Evolutionary conservation across 768 basidiomycete genomes (phyloP).

Genomic region (Rossbeevera mucosa): DNA sequence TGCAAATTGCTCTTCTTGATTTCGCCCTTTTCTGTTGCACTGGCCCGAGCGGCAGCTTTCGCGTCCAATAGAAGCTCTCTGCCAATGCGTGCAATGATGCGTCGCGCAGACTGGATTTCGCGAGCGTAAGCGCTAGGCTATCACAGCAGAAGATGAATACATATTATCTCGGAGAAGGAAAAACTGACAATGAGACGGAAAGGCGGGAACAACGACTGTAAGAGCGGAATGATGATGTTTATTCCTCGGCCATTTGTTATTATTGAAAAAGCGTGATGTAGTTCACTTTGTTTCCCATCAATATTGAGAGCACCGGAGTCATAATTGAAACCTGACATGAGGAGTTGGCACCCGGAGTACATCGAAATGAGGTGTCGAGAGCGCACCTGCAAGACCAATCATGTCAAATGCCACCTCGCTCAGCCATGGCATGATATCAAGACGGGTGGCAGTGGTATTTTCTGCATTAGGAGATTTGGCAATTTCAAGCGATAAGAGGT

Average conservation of each 20-base stretch:
- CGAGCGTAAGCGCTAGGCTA: conserved; percentile 23
- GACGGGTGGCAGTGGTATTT: not conserved
- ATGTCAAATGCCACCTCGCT: conserved; percentile 34
- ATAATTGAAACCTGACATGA: conserved; percentile 34
- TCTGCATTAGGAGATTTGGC: conserved; percentile 18
- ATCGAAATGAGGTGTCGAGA: not conserved
- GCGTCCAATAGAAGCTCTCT: conserved; percentile 42
- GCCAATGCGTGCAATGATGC: conserved; percentile 49
- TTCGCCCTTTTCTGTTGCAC: conserved; percentile 21
- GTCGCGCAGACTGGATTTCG: conserved; percentile 24
- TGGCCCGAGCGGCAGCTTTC: conserved; percentile 35
- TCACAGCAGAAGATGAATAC: not conserved
- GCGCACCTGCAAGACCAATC: conserved; percentile 35
- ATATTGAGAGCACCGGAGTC: conserved; percentile 29
- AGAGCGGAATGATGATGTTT: conserved; percentile 25
- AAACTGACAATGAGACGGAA: conserved; percentile 38
- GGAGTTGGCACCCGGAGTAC: not conserved
- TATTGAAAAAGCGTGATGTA: conserved; percentile 29
- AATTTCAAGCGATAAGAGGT: conserved; percentile 38
- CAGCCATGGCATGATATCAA: conserved; percentile 34
- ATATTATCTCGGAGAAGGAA: not conserved
- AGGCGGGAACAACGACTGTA: conserved; percentile 34
- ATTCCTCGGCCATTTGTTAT: conserved; percentile 12
- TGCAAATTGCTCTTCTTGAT: conserved; percentile 32
- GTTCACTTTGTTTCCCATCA: conserved; percentile 23